These are phyloP conservation scores for Aspergillus hortae DNA, from an alignment of 2,329 filamentous ascomycete species.

Conservation along the genomic window DNA sequence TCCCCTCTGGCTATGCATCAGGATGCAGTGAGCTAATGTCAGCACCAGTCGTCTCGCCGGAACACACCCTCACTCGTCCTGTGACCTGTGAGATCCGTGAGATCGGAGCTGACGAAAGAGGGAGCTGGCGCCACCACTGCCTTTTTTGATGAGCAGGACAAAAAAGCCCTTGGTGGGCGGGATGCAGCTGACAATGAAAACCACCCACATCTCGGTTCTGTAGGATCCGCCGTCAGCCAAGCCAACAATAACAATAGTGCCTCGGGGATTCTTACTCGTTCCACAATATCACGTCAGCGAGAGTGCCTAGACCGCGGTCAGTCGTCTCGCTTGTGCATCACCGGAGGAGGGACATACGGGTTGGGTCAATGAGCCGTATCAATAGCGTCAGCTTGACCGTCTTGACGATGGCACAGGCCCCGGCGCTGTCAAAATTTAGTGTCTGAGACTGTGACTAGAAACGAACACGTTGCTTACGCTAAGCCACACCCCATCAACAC, in stretches of 20 bases:
- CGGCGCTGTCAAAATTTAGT: conserved; percentile 8
- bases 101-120: not conserved
- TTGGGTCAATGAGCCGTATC: conserved; percentile 8
- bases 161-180: conserved; percentile 13
- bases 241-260: not conserved
- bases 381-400: conserved; percentile 11
- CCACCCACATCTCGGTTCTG: conserved; percentile 23
- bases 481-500: conserved; percentile 25
- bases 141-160: not conserved
- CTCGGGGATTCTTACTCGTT: conserved; percentile 10
- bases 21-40: no score
- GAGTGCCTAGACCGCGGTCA: conserved; percentile 5
- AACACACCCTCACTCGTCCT: not conserved
- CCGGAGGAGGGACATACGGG: conserved; percentile 7
- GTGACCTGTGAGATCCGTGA: not conserved
- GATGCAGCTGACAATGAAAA: conserved; percentile 22
- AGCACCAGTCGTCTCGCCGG: no score
- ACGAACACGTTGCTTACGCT: conserved; percentile 8
- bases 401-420: conserved; percentile 17
- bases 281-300: conserved; percentile 14
- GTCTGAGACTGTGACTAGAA: not conserved
- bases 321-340: not conserved
- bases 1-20: no score
- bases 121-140: not conserved
- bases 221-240: not conserved